phyloP scores from a whole-genome alignment of 805 yeast genomes.

The Hemisphaericaspora nanyangensis region DNA sequence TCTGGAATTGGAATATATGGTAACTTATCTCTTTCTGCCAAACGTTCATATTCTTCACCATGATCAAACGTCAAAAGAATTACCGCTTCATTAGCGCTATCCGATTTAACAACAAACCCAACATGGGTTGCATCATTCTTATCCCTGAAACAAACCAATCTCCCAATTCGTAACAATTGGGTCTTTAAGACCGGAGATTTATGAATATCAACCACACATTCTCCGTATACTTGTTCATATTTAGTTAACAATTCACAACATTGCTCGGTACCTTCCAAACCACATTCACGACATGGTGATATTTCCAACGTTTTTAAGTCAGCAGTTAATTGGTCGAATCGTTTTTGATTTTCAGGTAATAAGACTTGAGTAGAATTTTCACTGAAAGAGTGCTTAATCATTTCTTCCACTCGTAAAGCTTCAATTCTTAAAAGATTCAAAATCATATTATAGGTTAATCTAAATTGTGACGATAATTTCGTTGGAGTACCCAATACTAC shows the following conservation, averaged over 20 bases:
- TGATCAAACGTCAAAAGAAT: slow-evolving; percentile 45
- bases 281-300: slow-evolving; percentile 32
- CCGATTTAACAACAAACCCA: slow-evolving; percentile 54
- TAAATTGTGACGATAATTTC: slow-evolving; percentile 83
- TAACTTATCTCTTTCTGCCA: slow-evolving; percentile 17
- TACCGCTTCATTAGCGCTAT: slow-evolving; percentile 26
- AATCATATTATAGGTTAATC: slow-evolving; percentile 94
- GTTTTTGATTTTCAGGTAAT: slow-evolving; percentile 78
- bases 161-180: slow-evolving; percentile 47
- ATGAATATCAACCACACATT: slow-evolving; percentile 46
- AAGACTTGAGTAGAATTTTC: slow-evolving; percentile 85
- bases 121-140: slow-evolving; percentile 34
- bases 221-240: slow-evolving; percentile 42
- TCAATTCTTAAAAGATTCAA: slow-evolving; percentile 87
- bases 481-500: slow-evolving; percentile 89
- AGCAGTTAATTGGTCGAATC: slow-evolving; percentile 50
- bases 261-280: slow-evolving; percentile 40
- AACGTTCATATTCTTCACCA: slow-evolving; percentile 29
- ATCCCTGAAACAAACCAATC: slow-evolving; percentile 57
- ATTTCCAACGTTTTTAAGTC: slow-evolving; percentile 38
- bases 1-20: slow-evolving; percentile 35
- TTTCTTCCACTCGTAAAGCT: slow-evolving; percentile 94
- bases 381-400: slow-evolving; percentile 93
- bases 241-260: slow-evolving; percentile 43
- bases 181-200: slow-evolving; percentile 46